Evolutionary conservation across 257 asterid species (phyloP), one percentile per base, ranked within the genome.

Genomic region (Hygrophila difformis): DNA sequence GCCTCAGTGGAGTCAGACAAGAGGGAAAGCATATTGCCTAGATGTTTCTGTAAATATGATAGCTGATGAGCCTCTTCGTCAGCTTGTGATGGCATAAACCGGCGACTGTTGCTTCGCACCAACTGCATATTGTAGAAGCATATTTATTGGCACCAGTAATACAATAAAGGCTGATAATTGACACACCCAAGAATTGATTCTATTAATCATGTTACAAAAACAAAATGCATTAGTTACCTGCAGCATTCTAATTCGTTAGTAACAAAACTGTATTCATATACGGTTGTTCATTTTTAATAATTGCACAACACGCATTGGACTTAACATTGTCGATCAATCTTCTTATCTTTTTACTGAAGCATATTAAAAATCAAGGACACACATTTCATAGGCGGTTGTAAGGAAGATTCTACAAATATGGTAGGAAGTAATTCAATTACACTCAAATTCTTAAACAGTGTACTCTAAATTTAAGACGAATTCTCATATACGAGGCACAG

Each of bases 31-130:
- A 89, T 75, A 75, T 85, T 89, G 49, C 93, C 78, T 22, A 82
- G 47, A 74, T 89, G 96, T 50, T 85, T 85, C 34, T 85, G 94
- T 64, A 89, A 70, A 69, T 85, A 89, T 19, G 96, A 89, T 33
- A 89, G 68, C 74, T 85, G 98, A 65, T 89, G 98, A 31, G 98
- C 96, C 80, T 82, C 96, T 63, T 89, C 98, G 45, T 89, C 98
- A 19, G 77, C 73, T 66, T 80, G 93, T 11, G 98, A 89, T 59
- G 98, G 98, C 93, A 89, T 75, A 53, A 79, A 82, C 62, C 82
- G 70, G 21, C 98, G 80, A 56, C 79, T 89, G 69, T 89, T 89
- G 78, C 96, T 89, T 28, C 98, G 81, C 43, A 89, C 98, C 59
- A 89, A 72, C 98, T 89, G 88, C 70, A 68, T 5, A 0, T 33